phyloP scores from a whole-genome alignment of 2,329 filamentous ascomycete genomes.

The Chaetomiaceae sp. region DNA sequence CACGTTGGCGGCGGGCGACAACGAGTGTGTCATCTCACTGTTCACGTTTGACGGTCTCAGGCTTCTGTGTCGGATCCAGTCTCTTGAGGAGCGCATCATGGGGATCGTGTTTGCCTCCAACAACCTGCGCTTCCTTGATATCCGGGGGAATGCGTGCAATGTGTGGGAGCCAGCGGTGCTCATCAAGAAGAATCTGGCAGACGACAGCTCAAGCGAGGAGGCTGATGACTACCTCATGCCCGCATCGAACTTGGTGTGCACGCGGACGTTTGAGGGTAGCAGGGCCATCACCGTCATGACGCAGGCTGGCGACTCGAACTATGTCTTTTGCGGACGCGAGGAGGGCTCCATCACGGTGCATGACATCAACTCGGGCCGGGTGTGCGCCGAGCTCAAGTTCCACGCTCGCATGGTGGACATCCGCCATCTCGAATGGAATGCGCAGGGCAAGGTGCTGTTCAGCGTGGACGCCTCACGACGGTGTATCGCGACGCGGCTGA shows the following conservation, averaged over 20 bases:
- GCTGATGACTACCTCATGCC: conserved; percentile 15
- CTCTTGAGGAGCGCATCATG: conserved; percentile 20
- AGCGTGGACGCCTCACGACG: conserved; percentile 16
- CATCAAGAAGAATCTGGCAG: conserved; percentile 18
- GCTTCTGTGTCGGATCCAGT: conserved; percentile 19
- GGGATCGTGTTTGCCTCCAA: conserved; percentile 23
- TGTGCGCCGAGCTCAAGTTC: conserved; percentile 13
- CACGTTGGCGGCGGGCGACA: conserved; percentile 25
- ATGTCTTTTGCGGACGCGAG: conserved; percentile 18
- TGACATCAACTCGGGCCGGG: conserved; percentile 15
- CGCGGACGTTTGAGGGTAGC: conserved; percentile 16
- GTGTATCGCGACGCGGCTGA: conserved; percentile 12
- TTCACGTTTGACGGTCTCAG: conserved; percentile 26
- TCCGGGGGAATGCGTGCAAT: conserved; percentile 21
- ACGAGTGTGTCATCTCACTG: conserved; percentile 25
- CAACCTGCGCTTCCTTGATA: conserved; percentile 21
- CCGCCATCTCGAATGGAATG: conserved; percentile 19
- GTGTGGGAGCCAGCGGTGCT: conserved; percentile 23
- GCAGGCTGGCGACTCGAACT: conserved; percentile 15
- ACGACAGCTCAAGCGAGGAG: conserved; percentile 21
- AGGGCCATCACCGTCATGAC: conserved; percentile 17
- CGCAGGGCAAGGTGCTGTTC: conserved; percentile 14
- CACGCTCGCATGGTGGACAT: conserved; percentile 19
- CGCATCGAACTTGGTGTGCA: conserved; percentile 16
- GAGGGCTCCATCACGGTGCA: conserved; percentile 20